Evolutionary conservation across 495 filamentous ascomycete species (phyloP), one percentile per base, ranked within the genome.

Genomic region (Schizothecium vesticola): DNA sequence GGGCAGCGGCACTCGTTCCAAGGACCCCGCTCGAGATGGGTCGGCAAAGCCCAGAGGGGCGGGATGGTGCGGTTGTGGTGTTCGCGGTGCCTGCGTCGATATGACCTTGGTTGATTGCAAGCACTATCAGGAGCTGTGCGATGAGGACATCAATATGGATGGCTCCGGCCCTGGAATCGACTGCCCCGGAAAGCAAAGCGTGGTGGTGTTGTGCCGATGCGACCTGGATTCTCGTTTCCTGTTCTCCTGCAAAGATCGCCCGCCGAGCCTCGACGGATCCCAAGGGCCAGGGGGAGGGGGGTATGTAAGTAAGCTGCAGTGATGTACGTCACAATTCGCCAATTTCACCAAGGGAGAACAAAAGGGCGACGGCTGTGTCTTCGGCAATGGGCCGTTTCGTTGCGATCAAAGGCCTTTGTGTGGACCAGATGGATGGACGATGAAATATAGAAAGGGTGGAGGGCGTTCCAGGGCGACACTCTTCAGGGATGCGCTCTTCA

Each of bases 61-160:
- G 61, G 29, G 29, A 64, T 3, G 63, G 56, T 57, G 23, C 22
- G 36, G 61, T 28, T 55, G 33, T 56, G 63, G 56, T 33, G 63
- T 65, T 58, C 29, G 59, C 51, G 43, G 63, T 65, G 63, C 63
- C 63, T 65, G 63, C n/a, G 24, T 58, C 5, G 56, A 65, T 19
- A 65, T 58, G 63, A 65, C 8, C 43, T 12, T 13, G 63, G 51
- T 58, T 65, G 55, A 65, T 65, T 65, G 63, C 60, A 28, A 28
- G 56, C 56, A 65, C 56, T 65, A 65, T 65, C 23, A 5, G 55
- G 19, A 19, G 21, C 51, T 24, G 29, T 43, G 28, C 31, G 36
- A 51, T 64, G 61, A 64, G 29, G 24, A 23, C 61, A 55, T 64
- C 22, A 55, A 55, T 33, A 64, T 21, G 61, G 63, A 58, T 31